Conservation (phyloP, 768 basidiomycete species). For the Naganishia vishniacii region DNA sequence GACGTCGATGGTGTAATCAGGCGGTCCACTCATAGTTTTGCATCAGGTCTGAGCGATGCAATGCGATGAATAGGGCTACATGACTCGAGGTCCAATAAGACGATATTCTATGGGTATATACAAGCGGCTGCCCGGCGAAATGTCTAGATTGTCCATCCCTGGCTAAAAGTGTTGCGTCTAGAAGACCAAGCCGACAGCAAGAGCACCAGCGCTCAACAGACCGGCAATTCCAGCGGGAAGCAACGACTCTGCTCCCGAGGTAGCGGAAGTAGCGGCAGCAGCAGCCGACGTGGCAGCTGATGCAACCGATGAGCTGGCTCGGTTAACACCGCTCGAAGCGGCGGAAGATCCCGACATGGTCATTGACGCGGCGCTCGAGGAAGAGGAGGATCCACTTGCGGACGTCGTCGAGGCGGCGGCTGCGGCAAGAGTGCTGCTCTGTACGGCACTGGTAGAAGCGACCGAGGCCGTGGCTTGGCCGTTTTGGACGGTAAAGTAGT, state of each 20-base stretch:
- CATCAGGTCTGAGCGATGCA: too few relatives aligned
- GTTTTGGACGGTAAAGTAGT: constrained; percentile 68
- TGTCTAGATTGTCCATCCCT: background rate
- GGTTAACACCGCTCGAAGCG: background rate
- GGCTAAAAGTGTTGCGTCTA: background rate
- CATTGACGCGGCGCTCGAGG: background rate
- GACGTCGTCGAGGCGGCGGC: constrained; percentile 38
- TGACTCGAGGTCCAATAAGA: background rate
- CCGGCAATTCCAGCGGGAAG: constrained; percentile 3
- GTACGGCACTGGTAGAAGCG: constrained; percentile 61
- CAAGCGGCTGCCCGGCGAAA: background rate
- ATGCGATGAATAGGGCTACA: too few relatives aligned
- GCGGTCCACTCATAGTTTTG: too few relatives aligned
- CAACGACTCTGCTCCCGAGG: background rate
- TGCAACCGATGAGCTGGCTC: background rate
- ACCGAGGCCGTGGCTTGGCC: constrained; percentile 58
- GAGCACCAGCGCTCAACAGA: constrained; percentile 6
- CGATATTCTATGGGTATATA: background rate
- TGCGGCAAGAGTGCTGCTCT: constrained; percentile 57
- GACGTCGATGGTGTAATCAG: too few relatives aligned
- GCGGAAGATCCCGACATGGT: background rate
- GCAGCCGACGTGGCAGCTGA: constrained; percentile 3
- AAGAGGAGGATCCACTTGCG: too few relatives aligned
- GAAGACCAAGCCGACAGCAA: constrained; percentile 6
- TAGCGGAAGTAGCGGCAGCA: background rate